Percentiles rank a stretch among this genome's conserved stretches.
These are phyloP conservation scores for Leptosphaerulina australis DNA, from an alignment of 2,329 filamentous ascomycete species.

Conservation along the genomic window DNA sequence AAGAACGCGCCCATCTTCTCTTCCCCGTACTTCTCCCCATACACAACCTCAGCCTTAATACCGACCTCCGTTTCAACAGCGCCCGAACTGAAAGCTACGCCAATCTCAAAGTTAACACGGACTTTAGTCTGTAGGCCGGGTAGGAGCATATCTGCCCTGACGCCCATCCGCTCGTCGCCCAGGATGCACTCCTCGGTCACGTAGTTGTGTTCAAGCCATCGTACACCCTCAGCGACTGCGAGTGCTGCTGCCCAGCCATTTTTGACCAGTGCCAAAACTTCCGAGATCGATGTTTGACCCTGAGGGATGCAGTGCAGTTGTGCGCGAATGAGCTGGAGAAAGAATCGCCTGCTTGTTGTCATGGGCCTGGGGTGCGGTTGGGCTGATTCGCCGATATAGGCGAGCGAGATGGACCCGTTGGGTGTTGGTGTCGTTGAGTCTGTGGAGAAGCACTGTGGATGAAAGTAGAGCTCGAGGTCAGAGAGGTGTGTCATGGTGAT, in stretches of 20 bases:
- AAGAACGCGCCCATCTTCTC: constrained; percentile 77
- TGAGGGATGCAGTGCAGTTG: constrained; percentile 68
- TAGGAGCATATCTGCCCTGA: constrained; percentile 69
- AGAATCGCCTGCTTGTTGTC: constrained; percentile 74
- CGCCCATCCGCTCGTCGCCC: constrained; percentile 67
- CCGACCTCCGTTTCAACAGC: constrained; percentile 61
- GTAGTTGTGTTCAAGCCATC: constrained; percentile 66
- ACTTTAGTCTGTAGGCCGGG: constrained; percentile 71
- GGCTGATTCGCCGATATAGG: constrained; percentile 68
- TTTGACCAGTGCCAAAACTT: constrained; percentile 65
- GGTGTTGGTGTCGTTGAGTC: constrained; percentile 47
- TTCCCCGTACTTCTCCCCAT: constrained; percentile 78
- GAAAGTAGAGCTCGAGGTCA: constrained; percentile 75
- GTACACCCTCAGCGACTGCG: constrained; percentile 65
- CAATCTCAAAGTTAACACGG: constrained; percentile 65
- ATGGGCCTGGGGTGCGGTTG: constrained; percentile 61
- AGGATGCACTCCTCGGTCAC: constrained; percentile 68
- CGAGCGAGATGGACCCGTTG: constrained; percentile 65
- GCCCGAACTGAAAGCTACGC: constrained; percentile 50
- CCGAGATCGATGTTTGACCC: constrained; percentile 60
- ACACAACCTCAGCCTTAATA: constrained; percentile 68
- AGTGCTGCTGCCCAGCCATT: constrained; percentile 70
- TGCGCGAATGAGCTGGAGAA: constrained; percentile 73
- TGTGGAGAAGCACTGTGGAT: constrained; percentile 65
- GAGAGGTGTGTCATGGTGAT: constrained; percentile 76